Percentiles rank a stretch among this genome's conserved stretches.
Evolutionary conservation across 345 rosid species (phyloP).

Genomic region (Eucalyptus coolabah): DNA sequence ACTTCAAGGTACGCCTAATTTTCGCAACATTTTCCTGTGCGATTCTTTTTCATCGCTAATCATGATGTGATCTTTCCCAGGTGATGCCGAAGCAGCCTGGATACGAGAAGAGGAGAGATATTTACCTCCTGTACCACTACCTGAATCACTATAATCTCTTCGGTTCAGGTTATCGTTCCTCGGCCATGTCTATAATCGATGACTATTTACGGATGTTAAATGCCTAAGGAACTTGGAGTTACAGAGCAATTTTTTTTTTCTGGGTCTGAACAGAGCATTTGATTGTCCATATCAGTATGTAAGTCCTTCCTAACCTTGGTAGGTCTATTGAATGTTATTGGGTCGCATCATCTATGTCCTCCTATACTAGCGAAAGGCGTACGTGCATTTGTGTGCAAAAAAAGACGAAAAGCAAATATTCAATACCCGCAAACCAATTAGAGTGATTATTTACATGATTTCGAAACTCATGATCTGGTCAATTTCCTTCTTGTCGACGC

Average conservation of each 20-base stretch:
- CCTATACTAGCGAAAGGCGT: not conserved
- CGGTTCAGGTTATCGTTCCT: slow-evolving; percentile 79
- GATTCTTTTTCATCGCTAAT: not conserved
- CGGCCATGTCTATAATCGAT: slow-evolving; percentile 72
- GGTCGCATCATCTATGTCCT: not conserved
- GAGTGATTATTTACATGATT: not conserved
- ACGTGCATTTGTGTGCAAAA: not conserved
- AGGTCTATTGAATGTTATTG: not conserved
- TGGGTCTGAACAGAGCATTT: not conserved
- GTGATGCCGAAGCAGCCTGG: slow-evolving; percentile 83
- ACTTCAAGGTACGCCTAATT: slow-evolving; percentile 47
- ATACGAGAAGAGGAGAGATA: slow-evolving; percentile 69
- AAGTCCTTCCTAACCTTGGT: not conserved
- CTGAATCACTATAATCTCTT: slow-evolving; percentile 91
- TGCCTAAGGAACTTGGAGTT: slow-evolving; percentile 1
- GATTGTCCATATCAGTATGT: not conserved
- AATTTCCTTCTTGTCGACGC: not conserved
- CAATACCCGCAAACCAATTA: not conserved
- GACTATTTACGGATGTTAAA: slow-evolving; percentile 49
- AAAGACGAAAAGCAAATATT: not conserved
- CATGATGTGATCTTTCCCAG: slow-evolving; percentile 1
- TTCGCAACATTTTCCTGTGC: not conserved
- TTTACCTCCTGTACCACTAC: slow-evolving; percentile 79
- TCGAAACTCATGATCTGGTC: not conserved
- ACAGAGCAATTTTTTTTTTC: not conserved